A percentile compares a stretch with the other conserved stretches of the same genome.
These are phyloP conservation scores for Polyporus tsugae DNA, from an alignment of 1,284 basidiomycete species.

Conservation along the genomic window DNA sequence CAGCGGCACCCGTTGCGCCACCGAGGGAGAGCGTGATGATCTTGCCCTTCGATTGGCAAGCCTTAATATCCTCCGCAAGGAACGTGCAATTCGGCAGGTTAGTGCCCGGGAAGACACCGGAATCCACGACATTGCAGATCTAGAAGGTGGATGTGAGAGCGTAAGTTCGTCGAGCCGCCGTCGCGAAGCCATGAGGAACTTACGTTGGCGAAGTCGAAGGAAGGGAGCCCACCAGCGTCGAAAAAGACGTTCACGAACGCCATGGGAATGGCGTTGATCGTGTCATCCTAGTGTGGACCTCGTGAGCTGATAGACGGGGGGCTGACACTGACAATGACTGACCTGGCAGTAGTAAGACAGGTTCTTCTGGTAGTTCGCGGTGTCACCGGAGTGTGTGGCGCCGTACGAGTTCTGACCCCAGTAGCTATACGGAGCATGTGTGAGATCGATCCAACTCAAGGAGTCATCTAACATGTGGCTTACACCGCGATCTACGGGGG, in stretches of 20 bases:
- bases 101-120: slow-evolving; percentile 60
- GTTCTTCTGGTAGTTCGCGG: slow-evolving; percentile 57
- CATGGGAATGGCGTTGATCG: slow-evolving; percentile 62
- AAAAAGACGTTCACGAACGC: slow-evolving; percentile 69
- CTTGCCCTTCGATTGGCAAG: slow-evolving; percentile 70
- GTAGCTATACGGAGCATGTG: slow-evolving; percentile 38
- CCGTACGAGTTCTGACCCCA: slow-evolving; percentile 68
- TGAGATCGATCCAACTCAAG: slow-evolving; percentile 1
- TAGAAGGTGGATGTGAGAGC: slow-evolving; percentile 32
- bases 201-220: slow-evolving; percentile 68
- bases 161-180: background rate
- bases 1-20: slow-evolving; percentile 62
- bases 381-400: slow-evolving; percentile 52
- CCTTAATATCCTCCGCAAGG: slow-evolving; percentile 61
- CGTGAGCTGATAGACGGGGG: background rate
- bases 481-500: slow-evolving; percentile 8
- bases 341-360: slow-evolving; percentile 61
- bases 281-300: slow-evolving; percentile 47
- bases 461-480: background rate
- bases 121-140: slow-evolving; percentile 56
- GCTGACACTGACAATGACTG: background rate
- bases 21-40: slow-evolving; percentile 71
- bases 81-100: slow-evolving; percentile 63
- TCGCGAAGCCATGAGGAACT: slow-evolving; percentile 25
- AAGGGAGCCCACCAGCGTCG: slow-evolving; percentile 61